Conservation (phyloP, 352 stramenopile genomes). For the Phytophthora fragariae region DNA sequence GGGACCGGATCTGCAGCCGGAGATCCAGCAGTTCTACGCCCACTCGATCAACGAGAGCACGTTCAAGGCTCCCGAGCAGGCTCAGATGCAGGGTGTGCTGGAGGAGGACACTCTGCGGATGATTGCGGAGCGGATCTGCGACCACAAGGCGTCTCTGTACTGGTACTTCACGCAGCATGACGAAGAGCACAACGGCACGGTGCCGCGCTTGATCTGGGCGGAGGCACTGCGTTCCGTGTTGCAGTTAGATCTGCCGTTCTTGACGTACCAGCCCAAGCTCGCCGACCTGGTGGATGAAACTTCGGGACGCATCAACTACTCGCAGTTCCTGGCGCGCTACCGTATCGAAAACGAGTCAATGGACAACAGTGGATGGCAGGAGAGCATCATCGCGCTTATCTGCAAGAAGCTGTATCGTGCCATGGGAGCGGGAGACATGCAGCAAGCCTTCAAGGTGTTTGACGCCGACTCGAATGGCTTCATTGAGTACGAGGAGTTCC, state of each 20-base stretch:
- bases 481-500: conserved; percentile 96
- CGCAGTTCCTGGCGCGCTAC: conserved; percentile 93
- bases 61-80: conserved; percentile 72
- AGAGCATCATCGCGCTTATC: conserved; percentile 91
- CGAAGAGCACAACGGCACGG: conserved; percentile 86
- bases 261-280: conserved; percentile 91
- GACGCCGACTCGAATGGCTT: conserved; percentile 90
- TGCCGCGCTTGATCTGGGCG: conserved; percentile 90
- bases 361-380: conserved; percentile 90
- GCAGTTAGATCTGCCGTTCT: conserved; percentile 91
- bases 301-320: conserved; percentile 91
- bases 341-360: conserved; percentile 91
- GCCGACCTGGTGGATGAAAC: conserved; percentile 84
- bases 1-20: conserved; percentile 89
- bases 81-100: conserved; percentile 80
- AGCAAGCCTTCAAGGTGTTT: conserved; percentile 92
- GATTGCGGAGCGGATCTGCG: conserved; percentile 94
- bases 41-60: conserved; percentile 86
- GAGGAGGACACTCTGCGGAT: conserved; percentile 93
- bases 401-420: conserved; percentile 94
- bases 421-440: conserved; percentile 90
- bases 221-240: conserved; percentile 93
- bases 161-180: conserved; percentile 96
- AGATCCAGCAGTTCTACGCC: conserved; percentile 96
- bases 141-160: conserved; percentile 92